Evolutionary conservation across 352 stramenopile species (phyloP), one percentile per base, ranked within the genome.

Genomic region (Sclerospora graminicola): DNA sequence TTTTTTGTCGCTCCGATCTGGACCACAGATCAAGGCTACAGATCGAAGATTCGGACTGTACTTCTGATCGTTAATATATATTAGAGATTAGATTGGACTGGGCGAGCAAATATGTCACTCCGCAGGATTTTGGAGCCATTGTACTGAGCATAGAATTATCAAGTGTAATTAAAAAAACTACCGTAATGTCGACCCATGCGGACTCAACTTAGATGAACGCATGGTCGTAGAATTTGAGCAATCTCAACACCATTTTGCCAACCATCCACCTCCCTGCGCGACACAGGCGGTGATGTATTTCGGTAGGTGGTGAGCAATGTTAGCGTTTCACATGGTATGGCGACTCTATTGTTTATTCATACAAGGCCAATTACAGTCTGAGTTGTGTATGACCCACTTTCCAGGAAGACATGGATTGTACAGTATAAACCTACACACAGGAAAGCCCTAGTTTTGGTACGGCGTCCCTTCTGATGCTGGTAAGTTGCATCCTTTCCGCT

Each of bases 391-490:
- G 9, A 15, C n/a, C 11, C 28, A 8, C 4, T 15, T 33, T 23
- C 26, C 29, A 87, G 75, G 89, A 97, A 60, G 89, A 97, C 51
- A 94, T 97, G 69, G 89, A 97, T 51, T 97, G 5, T 95, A 87
- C 62, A 95, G 81, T 34, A 95, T 97, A 56, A 97, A 97, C 54
- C 30, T 97, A 8, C 89, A 97, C 67, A 83, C 64, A 8, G 89
- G 89, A 28, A 89, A 84, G 15, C 82, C 87, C 34, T 97, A 97
- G 63, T 93, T 92, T 54, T 97, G 89, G 89, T 97, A 97, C 56
- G 69, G 69, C 1, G 69, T 97, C 2, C 85, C 84, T 34, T 82
- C 86, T 18, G 47, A 71, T 29, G 59, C 69, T 44, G 76, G 69
- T 82, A 58, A 48, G 40, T 33, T 34, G 24, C 34, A 31, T n/a